A percentile compares a stretch with the other conserved stretches of the same genome.
These are phyloP conservation scores for Lunasporangiospora selenospora DNA, from an alignment of 192 early-diverging fungal genomes.

Conservation along the genomic window DNA sequence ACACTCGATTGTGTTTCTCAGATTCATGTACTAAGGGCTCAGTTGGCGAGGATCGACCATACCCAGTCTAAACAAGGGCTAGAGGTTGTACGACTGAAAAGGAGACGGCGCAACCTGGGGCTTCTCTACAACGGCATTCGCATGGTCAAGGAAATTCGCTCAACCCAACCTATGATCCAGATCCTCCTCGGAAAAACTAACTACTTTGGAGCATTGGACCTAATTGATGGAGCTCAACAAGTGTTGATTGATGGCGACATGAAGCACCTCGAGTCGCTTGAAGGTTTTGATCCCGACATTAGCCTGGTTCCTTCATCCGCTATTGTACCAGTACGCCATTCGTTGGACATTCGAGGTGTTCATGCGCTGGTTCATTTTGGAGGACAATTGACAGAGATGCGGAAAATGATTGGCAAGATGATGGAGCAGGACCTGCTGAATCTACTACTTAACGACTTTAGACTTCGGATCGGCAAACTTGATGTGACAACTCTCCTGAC, in stretches of 20 bases:
- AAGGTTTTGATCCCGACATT: slow-evolving; percentile 40
- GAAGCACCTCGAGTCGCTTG: slow-evolving; percentile 32
- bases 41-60: slow-evolving; percentile 67
- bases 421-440: slow-evolving; percentile 79
- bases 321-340: slow-evolving; percentile 41
- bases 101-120: slow-evolving; percentile 74
- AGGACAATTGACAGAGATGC: slow-evolving; percentile 68
- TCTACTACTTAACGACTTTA: slow-evolving; percentile 68
- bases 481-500: slow-evolving; percentile 48
- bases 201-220: slow-evolving; percentile 88
- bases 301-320: slow-evolving; percentile 47
- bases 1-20: slow-evolving; percentile 89
- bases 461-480: slow-evolving; percentile 56
- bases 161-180: slow-evolving; percentile 86
- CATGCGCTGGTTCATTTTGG: slow-evolving; percentile 64
- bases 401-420: slow-evolving; percentile 68
- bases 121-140: slow-evolving; percentile 72
- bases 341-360: slow-evolving; percentile 68
- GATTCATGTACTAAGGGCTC: slow-evolving; percentile 79
- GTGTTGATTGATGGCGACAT: slow-evolving; percentile 62
- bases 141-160: slow-evolving; percentile 76
- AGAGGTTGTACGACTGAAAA: slow-evolving; percentile 82
- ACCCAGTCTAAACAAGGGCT: slow-evolving; percentile 79
- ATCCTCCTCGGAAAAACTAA: slow-evolving; percentile 79
- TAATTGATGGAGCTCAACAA: slow-evolving; percentile 82